phyloP scores from a whole-genome alignment of 805 yeast genomes.

The Debaryomyces maramus region DNA sequence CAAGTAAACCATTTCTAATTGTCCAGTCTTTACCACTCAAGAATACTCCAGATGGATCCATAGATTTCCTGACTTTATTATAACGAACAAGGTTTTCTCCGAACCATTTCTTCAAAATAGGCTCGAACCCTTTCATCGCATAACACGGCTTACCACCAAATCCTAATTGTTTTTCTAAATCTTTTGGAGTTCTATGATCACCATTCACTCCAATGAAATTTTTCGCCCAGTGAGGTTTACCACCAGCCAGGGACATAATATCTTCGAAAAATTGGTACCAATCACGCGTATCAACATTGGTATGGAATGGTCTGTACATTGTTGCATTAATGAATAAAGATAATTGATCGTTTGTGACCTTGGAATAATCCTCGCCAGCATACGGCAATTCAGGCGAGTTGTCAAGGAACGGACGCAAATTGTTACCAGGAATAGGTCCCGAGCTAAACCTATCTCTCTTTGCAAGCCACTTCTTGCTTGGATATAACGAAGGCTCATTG shows the following conservation, averaged over 20 bases:
- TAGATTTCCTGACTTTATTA: slow-evolving; percentile 60
- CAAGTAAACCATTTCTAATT: slow-evolving; percentile 69
- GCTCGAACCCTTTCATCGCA: slow-evolving; percentile 78
- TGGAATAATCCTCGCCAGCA: slow-evolving; percentile 44
- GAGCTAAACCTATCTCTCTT: slow-evolving; percentile 52
- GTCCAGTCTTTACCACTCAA: slow-evolving; percentile 81
- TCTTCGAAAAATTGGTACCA: slow-evolving; percentile 88
- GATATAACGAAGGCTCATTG: slow-evolving; percentile 41
- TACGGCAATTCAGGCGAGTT: slow-evolving; percentile 67
- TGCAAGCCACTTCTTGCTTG: slow-evolving; percentile 49
- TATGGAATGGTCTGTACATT: slow-evolving; percentile 90
- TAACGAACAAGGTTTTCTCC: slow-evolving; percentile 66
- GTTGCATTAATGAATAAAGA: slow-evolving; percentile 91
- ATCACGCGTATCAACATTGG: slow-evolving; percentile 66
- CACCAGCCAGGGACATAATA: slow-evolving; percentile 73
- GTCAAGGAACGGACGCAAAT: slow-evolving; percentile 77
- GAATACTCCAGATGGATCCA: slow-evolving; percentile 83
- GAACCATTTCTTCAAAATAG: slow-evolving; percentile 72
- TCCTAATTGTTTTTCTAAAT: slow-evolving; percentile 38
- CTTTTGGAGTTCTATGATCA: slow-evolving; percentile 34
- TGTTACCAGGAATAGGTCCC: slow-evolving; percentile 87
- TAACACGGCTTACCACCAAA: slow-evolving; percentile 52
- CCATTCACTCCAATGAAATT: slow-evolving; percentile 69
- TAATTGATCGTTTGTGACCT: slow-evolving; percentile 69
- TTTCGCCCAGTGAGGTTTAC: slow-evolving; percentile 99